A percentile compares a stretch with the other conserved stretches of the same genome.
Evolutionary conservation across 805 yeast genomes (phyloP).

Genomic region (Danielia reshetovae): DNA sequence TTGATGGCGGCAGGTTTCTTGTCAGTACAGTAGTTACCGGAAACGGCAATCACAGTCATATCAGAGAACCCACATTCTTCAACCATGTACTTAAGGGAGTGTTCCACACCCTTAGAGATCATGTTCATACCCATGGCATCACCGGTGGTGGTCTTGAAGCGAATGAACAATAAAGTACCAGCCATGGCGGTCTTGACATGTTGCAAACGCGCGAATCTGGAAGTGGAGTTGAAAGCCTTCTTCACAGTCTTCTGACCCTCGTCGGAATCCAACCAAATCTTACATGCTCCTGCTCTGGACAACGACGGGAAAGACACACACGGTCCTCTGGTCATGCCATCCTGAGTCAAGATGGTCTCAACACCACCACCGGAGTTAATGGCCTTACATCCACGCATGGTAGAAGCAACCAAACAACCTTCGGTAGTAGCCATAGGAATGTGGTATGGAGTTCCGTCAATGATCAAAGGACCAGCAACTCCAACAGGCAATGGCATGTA

Average conservation of each 20-base stretch:
- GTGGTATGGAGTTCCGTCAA: constrained; percentile 84
- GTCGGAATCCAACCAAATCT: constrained; percentile 91
- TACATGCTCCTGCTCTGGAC: constrained; percentile 88
- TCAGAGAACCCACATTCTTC: constrained; percentile 90
- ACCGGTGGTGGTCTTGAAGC: constrained; percentile 98
- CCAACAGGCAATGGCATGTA: constrained; percentile 96
- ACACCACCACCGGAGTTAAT: constrained; percentile 97
- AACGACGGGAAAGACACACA: constrained; percentile 86
- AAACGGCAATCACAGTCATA: constrained; percentile 87
- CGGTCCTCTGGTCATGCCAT: constrained; percentile 99
- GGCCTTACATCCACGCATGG: constrained; percentile 99
- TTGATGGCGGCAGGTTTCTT: constrained; percentile 97
- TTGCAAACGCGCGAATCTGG: constrained; percentile 94
- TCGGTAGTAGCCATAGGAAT: constrained; percentile 99
- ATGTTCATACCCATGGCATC: constrained; percentile 99
- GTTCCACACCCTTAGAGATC: constrained; percentile 98
- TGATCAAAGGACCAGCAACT: constrained; percentile 92
- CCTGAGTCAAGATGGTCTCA: constrained; percentile 83
- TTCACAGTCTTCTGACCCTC: constrained; percentile 83
- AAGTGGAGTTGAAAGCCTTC: constrained; percentile 91
- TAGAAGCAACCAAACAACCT: constrained; percentile 96
- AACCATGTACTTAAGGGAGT: constrained; percentile 76
- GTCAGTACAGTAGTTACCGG: constrained; percentile 97
- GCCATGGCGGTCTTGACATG: constrained; percentile 91
- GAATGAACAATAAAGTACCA: constrained; percentile 79